These are phyloP conservation scores for Perilla frutescens DNA, from an alignment of 257 asterid species.

Conservation along the genomic window DNA sequence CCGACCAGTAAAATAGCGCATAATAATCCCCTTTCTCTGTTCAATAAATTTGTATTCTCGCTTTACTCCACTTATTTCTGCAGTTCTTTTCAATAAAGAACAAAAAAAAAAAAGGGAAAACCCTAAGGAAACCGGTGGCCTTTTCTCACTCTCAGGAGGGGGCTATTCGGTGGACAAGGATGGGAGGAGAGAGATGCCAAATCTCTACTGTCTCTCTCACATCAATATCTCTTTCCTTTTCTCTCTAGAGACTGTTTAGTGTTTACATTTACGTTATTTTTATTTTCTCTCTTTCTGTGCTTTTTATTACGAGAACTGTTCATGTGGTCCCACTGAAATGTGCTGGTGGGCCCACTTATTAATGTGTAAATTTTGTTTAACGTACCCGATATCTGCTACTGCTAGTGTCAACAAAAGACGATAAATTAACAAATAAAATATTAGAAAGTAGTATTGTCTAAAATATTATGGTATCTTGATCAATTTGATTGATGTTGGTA, in stretches of 20 bases:
- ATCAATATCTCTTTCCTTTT: slow-evolving; percentile 28
- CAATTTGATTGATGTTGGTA: slow-evolving; percentile 25
- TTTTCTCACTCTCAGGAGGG: slow-evolving; percentile 32
- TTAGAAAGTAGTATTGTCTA: too few relatives aligned
- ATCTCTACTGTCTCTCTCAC: slow-evolving; percentile 44
- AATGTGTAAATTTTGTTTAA: too few relatives aligned
- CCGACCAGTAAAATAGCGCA: slow-evolving; percentile 22
- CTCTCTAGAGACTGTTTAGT: background rate
- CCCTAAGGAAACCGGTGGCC: slow-evolving; percentile 29
- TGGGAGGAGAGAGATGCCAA: slow-evolving; percentile 35
- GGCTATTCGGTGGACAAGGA: slow-evolving; percentile 48
- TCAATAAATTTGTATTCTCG: slow-evolving; percentile 15
- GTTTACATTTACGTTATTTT: slow-evolving; percentile 8
- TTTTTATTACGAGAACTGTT: slow-evolving; percentile 25
- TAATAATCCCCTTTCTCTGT: slow-evolving; percentile 24
- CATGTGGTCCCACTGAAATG: slow-evolving; percentile 34
- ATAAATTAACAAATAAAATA: too few relatives aligned
- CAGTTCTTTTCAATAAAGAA: slow-evolving; percentile 18
- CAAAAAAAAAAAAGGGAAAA: slow-evolving; percentile 1
- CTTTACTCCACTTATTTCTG: background rate
- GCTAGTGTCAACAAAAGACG: slow-evolving; percentile 14
- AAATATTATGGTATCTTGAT: background rate
- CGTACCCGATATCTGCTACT: too few relatives aligned
- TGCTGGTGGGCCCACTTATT: background rate
- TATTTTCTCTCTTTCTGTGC: slow-evolving; percentile 33